Evolutionary conservation across 1,284 basidiomycete species (phyloP).

Genomic region (Malassezia obtusa): DNA sequence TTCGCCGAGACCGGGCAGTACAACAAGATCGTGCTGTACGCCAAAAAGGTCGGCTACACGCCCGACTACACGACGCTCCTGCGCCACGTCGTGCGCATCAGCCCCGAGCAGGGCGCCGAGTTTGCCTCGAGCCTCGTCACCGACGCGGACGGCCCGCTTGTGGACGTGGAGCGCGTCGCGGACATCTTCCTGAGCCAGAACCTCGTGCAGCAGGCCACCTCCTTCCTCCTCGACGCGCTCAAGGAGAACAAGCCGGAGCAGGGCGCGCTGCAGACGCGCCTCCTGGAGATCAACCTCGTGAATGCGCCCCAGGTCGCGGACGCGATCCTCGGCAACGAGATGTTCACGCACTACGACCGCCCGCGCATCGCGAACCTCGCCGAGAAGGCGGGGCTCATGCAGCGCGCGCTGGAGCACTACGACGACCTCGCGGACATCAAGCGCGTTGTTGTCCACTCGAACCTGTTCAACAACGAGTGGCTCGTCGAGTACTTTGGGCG

Average conservation of each 20-base stretch:
- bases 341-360: slow-evolving; percentile 95
- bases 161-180: slow-evolving; percentile 66
- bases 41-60: slow-evolving; percentile 89
- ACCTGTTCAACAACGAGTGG: slow-evolving; percentile 82
- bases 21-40: slow-evolving; percentile 95
- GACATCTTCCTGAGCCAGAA: slow-evolving; percentile 99
- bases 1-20: slow-evolving; percentile 98
- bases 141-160: slow-evolving; percentile 81
- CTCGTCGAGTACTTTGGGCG: slow-evolving; percentile 94
- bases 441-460: slow-evolving; percentile 89
- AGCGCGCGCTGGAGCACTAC: slow-evolving; percentile 93
- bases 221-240: slow-evolving; percentile 94
- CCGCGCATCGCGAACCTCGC: slow-evolving; percentile 95
- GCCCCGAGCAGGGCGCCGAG: slow-evolving; percentile 95
- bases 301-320: slow-evolving; percentile 98
- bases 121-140: slow-evolving; percentile 92
- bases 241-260: slow-evolving; percentile 99
- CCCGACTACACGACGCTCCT: slow-evolving; percentile 92
- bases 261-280: slow-evolving; percentile 84
- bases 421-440: slow-evolving; percentile 95
- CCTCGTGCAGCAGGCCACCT: slow-evolving; percentile 98
- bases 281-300: slow-evolving; percentile 95
- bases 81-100: slow-evolving; percentile 92
- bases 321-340: slow-evolving; percentile 96
- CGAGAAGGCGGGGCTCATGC: slow-evolving; percentile 92